These are phyloP conservation scores for Pythium phragmiticola DNA, from an alignment of 352 stramenopile genomes.

Conservation along the genomic window DNA sequence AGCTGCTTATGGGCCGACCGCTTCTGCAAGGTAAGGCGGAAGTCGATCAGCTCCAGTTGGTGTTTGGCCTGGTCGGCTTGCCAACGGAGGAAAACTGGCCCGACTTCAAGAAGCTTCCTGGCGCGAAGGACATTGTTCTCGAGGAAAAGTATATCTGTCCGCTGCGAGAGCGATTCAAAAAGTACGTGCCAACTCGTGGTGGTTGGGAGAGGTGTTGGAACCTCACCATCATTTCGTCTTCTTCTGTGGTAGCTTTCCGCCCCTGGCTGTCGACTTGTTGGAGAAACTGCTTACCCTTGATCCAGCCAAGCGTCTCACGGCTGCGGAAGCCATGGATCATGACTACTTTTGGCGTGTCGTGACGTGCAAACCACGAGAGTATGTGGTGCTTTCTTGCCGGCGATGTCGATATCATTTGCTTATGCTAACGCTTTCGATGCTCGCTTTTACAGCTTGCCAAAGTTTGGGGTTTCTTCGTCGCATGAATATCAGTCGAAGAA, in stretches of 20 bases:
- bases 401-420: background rate
- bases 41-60: conserved; percentile 82
- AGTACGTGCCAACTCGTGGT: conserved; percentile 35
- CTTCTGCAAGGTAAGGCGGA: conserved; percentile 83
- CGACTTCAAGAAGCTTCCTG: conserved; percentile 71
- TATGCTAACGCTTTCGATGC: conserved; percentile 1
- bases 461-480: conserved; percentile 80
- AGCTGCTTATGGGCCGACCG: conserved; percentile 76
- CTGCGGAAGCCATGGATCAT: conserved; percentile 94
- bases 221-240: background rate
- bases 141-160: conserved; percentile 79
- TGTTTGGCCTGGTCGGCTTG: conserved; percentile 75
- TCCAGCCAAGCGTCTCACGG: conserved; percentile 92
- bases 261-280: conserved; percentile 88
- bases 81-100: conserved; percentile 83
- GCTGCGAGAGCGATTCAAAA: conserved; percentile 77
- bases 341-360: conserved; percentile 94
- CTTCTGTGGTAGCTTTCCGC: conserved; percentile 50
- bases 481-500: conserved; percentile 90
- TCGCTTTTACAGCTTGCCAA: conserved; percentile 54
- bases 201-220: background rate
- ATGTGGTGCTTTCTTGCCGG: conserved; percentile 25
- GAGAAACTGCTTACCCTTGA: conserved; percentile 95
- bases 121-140: conserved; percentile 62
- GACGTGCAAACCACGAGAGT: conserved; percentile 84